Conservation (phyloP, 768 basidiomycete genomes). For the Tricholoma bakamatsutake region DNA sequence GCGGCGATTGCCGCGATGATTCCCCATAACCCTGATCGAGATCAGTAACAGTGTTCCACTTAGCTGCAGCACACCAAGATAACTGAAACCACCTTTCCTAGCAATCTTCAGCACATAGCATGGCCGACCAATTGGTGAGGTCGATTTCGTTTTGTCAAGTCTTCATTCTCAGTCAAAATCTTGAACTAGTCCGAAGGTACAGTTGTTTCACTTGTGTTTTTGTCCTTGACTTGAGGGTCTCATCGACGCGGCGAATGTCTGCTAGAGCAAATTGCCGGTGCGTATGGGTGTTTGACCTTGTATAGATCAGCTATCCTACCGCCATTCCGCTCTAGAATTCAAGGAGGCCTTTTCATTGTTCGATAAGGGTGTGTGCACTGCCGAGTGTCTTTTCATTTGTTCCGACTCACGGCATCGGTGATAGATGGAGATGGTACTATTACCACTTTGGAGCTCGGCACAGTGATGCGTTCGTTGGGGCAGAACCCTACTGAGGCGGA, state of each 20-base stretch:
- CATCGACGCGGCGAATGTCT: slow-evolving; percentile 6
- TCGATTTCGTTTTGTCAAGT: not conserved
- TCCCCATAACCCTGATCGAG: not conserved
- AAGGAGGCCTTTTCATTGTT: slow-evolving; percentile 99
- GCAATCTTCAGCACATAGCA: slow-evolving; percentile 18
- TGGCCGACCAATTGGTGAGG: slow-evolving; percentile 57
- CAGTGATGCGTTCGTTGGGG: slow-evolving; percentile 89
- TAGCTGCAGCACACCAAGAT: not conserved
- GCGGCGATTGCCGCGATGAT: slow-evolving; percentile 22
- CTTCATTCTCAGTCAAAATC: not conserved
- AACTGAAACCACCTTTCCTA: not conserved
- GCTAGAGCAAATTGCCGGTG: slow-evolving; percentile 88
- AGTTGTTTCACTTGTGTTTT: slow-evolving; percentile 8
- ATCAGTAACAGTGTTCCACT: not conserved
- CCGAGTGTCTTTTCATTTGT: slow-evolving; percentile 4
- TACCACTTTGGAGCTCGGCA: slow-evolving; percentile 85
- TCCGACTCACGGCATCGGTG: slow-evolving; percentile 3
- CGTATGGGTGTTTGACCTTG: slow-evolving; percentile 16
- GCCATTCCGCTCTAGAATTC: slow-evolving; percentile 58
- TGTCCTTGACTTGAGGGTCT: not conserved
- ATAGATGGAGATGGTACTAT: slow-evolving; percentile 91
- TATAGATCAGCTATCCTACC: not conserved
- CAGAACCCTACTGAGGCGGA: slow-evolving; percentile 93
- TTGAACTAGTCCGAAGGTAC: slow-evolving; percentile 52
- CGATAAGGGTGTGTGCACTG: slow-evolving; percentile 71